Base-by-base conservation (phyloP, 2,329 filamentous ascomycete genomes). In the Colletotrichum sp. region DNA sequence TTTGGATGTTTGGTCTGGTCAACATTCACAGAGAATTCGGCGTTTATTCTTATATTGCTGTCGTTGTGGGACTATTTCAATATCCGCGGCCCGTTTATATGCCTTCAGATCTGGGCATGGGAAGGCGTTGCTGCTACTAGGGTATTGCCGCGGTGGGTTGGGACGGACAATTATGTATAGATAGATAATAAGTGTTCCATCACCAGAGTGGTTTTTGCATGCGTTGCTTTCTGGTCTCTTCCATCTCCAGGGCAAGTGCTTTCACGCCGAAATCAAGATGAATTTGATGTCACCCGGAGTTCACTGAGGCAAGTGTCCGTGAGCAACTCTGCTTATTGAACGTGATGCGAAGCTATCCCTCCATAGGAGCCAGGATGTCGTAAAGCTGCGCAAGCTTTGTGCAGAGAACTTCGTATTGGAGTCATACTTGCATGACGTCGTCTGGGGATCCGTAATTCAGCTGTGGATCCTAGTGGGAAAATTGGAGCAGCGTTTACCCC, bases 341-440 rank as follows among this genome's bases (percentile, higher is more conserved):
- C 12, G n/a, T 21, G n/a, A 52, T 21, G n/a, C 43, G 43, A 52
- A 24, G n/a, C n/a, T 52, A 7, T 21, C 10, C n/a, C 43, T 52
- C n/a, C n/a, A 21, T 21, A n/a, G 43, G n/a, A 21, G 43, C 43
- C 9, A 52, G n/a, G n/a, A 52, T 32, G 18, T 32, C 24, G 28
- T 24, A 28, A 18, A 30, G 16, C 28, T 61, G 24, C 18, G 60
- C 60, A 36, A 6, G 21, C 28, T 64, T 39, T 26, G 26, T 10
- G 43, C n/a, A 34, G 24, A 26, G 34, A 34, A 26, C 60, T 64
- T 64, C n/a, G 39, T 32, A 61, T 43, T 21, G 24, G 26, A 72
- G 64, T 72, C 69, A 72, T 68, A 69, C 43, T 68, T 75, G 70
- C 73, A 75, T 75, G 73, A 75, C 73, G 73, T 75, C 73, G 64